Evolutionary conservation across 345 rosid genomes (phyloP).

Genomic region (Populus alba): DNA sequence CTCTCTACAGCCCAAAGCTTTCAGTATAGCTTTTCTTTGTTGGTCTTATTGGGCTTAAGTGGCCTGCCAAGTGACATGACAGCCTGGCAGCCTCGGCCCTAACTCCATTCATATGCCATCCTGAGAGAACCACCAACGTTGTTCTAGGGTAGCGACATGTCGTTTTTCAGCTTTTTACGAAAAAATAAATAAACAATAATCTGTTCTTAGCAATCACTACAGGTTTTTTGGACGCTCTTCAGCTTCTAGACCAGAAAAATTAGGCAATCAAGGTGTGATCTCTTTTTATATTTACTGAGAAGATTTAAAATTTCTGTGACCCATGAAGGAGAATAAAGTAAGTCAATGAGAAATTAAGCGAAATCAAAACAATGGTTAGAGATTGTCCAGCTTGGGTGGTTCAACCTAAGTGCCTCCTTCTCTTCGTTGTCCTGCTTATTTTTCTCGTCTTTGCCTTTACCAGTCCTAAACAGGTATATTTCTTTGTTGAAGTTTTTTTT

Average conservation of each 20-base stretch:
- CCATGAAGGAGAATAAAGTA: not conserved
- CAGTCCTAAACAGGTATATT: slow-evolving; percentile 40
- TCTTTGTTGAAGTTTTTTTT: not conserved
- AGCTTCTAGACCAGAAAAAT: not conserved
- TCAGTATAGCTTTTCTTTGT: not conserved
- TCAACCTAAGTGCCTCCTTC: slow-evolving; percentile 60
- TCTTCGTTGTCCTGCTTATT: slow-evolving; percentile 41
- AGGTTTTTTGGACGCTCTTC: not conserved
- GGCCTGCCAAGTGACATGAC: not conserved
- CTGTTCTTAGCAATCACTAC: not conserved
- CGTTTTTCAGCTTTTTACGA: not conserved
- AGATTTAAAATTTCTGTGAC: not conserved
- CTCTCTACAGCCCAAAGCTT: not conserved
- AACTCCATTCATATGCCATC: not conserved
- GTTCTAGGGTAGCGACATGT: not conserved
- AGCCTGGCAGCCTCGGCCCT: not conserved
- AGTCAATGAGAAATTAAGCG: not conserved
- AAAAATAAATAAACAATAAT: not conserved
- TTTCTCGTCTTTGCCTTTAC: slow-evolving; percentile 55
- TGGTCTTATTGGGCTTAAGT: not conserved
- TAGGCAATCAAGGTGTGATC: not conserved
- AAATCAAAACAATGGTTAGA: slow-evolving; percentile 45
- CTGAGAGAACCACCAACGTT: not conserved
- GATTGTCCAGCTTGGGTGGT: slow-evolving; percentile 53
- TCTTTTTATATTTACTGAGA: not conserved